A percentile compares a stretch with the other conserved stretches of the same genome.
These are phyloP conservation scores for Claviceps sp. DNA, from an alignment of 2,329 filamentous ascomycete genomes.

Conservation along the genomic window DNA sequence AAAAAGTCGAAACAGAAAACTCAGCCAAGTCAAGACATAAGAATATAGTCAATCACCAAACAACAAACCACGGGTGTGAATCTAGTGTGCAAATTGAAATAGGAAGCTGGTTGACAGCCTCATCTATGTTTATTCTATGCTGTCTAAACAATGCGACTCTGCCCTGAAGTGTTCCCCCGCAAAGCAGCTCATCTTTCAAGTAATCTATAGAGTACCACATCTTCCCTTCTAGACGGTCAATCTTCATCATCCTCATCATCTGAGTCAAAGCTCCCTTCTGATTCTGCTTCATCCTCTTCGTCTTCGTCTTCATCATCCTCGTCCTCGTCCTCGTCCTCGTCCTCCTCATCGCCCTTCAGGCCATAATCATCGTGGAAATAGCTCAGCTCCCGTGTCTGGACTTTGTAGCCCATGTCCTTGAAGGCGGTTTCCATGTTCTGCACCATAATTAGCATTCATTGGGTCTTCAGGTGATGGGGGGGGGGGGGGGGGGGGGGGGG, in stretches of 20 bases:
- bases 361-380: conserved; percentile 88
- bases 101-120: no score
- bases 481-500: no score
- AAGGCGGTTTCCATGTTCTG: conserved; percentile 55
- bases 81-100: no score
- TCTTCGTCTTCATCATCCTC: conserved; percentile 15
- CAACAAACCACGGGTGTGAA: no score
- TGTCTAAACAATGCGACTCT: no score
- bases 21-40: no score
- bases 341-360: conserved; percentile 51
- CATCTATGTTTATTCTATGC: no score
- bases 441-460: conserved; percentile 39
- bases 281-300: background rate
- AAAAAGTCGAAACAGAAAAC: no score
- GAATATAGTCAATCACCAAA: no score
- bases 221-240: background rate
- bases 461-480: no score
- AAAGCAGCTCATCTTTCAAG: background rate
- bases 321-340: conserved; percentile 30
- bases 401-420: conserved; percentile 62
- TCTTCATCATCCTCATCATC: conserved; percentile 1
- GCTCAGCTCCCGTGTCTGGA: conserved; percentile 57
- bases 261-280: conserved; percentile 3
- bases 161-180: background rate
- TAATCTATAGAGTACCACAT: background rate